A percentile compares a stretch with the other conserved stretches of the same genome.
Conservation (phyloP, 176 grass and related monocot genomes). For the Juncus effusus region DNA sequence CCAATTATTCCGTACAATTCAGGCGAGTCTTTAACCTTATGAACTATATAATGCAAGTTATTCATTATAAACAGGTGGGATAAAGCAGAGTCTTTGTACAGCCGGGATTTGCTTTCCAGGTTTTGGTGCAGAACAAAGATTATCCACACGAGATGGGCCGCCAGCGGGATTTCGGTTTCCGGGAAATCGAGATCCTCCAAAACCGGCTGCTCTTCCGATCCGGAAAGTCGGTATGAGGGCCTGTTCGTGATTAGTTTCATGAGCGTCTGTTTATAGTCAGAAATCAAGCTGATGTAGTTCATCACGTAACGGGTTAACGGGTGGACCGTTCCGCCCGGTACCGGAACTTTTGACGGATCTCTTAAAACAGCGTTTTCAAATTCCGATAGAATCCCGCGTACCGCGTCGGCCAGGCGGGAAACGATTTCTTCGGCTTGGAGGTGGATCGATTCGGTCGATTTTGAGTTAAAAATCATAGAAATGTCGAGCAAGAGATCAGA, state of each 20-base stretch:
- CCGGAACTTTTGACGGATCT: conserved; percentile 62
- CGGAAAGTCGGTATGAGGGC: conserved; percentile 43
- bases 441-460: conserved; percentile 59
- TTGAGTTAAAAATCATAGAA: conserved; percentile 61
- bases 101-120: conserved; percentile 63
- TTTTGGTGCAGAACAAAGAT: conserved; percentile 79
- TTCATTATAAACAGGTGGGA: conserved; percentile 86
- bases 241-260: conserved; percentile 54
- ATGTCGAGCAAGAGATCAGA: conserved; percentile 74
- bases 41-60: conserved; percentile 87
- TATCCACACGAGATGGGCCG: conserved; percentile 75
- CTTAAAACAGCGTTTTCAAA: conserved; percentile 84
- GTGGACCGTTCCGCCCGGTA: conserved; percentile 82
- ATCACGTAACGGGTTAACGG: conserved; percentile 94
- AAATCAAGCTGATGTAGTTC: conserved; percentile 81
- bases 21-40: conserved; percentile 72
- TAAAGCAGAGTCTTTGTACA: conserved; percentile 66
- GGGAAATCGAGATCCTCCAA: conserved; percentile 59
- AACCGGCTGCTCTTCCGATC: conserved; percentile 27
- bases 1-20: conserved; percentile 65
- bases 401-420: conserved; percentile 64
- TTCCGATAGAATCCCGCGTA: conserved; percentile 82
- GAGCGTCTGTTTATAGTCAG: conserved; percentile 79
- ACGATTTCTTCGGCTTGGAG: conserved; percentile 65
- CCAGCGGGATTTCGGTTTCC: conserved; percentile 57